Evolutionary conservation across 2,329 filamentous ascomycete species (phyloP).

Genomic region (Dactylellina leptospora): DNA sequence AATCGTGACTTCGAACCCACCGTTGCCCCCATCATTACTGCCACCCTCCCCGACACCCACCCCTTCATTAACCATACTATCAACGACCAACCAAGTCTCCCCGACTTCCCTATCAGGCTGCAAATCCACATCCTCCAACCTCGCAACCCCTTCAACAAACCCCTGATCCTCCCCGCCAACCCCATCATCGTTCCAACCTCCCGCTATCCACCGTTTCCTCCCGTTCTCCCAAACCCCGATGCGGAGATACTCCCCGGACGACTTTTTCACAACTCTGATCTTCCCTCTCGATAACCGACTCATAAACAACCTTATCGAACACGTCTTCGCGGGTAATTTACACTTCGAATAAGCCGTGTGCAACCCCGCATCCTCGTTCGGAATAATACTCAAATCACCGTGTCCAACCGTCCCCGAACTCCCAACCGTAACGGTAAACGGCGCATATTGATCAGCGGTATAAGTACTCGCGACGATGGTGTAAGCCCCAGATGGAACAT

Average conservation of each 20-base stretch:
- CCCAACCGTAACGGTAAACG: constrained; percentile 78
- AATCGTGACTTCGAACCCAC: constrained; percentile 44
- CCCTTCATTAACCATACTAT: constrained; percentile 50
- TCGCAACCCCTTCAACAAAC: constrained; percentile 50
- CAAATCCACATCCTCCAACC: constrained; percentile 50
- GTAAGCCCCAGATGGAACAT: constrained; percentile 77
- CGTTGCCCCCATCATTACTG: not conserved
- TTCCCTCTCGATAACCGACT: constrained; percentile 32
- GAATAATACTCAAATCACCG: constrained; percentile 15
- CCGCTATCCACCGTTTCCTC: constrained; percentile 29
- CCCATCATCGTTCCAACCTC: constrained; percentile 44
- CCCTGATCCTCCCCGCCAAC: constrained; percentile 36
- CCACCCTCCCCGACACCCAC: not conserved
- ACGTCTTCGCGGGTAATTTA: constrained; percentile 21
- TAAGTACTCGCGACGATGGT: constrained; percentile 92
- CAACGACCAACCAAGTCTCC: constrained; percentile 47
- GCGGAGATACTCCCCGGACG: constrained; percentile 35
- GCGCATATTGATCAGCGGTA: constrained; percentile 77
- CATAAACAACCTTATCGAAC: constrained; percentile 31
- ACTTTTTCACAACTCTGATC: constrained; percentile 41
- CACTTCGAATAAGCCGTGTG: constrained; percentile 32
- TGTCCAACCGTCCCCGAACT: constrained; percentile 64
- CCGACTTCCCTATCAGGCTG: constrained; percentile 41
- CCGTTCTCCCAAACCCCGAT: constrained; percentile 52
- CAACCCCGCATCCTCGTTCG: constrained; percentile 47